Percentiles rank a stretch among this genome's conserved stretches.
phyloP scores from a whole-genome alignment of 2,329 filamentous ascomycete species.

The Aspergillus novoparasiticus region DNA sequence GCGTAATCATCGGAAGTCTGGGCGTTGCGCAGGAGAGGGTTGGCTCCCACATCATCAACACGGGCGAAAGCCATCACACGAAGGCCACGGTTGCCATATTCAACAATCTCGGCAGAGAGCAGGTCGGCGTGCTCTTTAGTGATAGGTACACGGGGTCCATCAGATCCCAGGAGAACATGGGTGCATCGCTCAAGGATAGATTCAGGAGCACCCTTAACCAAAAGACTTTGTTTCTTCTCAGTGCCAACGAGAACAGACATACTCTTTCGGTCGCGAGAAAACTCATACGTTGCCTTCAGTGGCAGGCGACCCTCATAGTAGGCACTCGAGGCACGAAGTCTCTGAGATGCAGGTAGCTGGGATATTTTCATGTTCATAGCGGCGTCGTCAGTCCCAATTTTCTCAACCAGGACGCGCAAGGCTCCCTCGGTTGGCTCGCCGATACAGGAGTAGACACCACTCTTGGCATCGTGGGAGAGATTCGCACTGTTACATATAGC shows the following conservation, averaged over 20 bases:
- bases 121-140: constrained; percentile 69
- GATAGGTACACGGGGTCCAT: constrained; percentile 76
- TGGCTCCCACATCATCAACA: constrained; percentile 72
- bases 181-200: constrained; percentile 92
- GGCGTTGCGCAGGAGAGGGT: constrained; percentile 71
- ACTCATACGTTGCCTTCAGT: constrained; percentile 87
- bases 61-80: constrained; percentile 93
- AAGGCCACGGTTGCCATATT: constrained; percentile 89
- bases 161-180: constrained; percentile 72
- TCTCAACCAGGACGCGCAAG: constrained; percentile 86
- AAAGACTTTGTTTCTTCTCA: constrained; percentile 71
- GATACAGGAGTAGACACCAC: constrained; percentile 74
- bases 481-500: constrained; percentile 87
- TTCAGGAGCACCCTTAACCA: constrained; percentile 96
- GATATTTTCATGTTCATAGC: constrained; percentile 56
- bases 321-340: constrained; percentile 78
- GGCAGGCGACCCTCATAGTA: constrained; percentile 78
- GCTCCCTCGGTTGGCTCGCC: constrained; percentile 96
- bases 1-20: constrained; percentile 83
- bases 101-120: constrained; percentile 76
- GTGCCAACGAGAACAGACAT: constrained; percentile 92
- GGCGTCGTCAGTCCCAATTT: constrained; percentile 80
- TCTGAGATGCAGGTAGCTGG: constrained; percentile 56
- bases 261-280: constrained; percentile 96
- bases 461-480: constrained; percentile 78